Base-by-base conservation (phyloP, 148 eudicot species). In the Amaranthus cruentus region DNA sequence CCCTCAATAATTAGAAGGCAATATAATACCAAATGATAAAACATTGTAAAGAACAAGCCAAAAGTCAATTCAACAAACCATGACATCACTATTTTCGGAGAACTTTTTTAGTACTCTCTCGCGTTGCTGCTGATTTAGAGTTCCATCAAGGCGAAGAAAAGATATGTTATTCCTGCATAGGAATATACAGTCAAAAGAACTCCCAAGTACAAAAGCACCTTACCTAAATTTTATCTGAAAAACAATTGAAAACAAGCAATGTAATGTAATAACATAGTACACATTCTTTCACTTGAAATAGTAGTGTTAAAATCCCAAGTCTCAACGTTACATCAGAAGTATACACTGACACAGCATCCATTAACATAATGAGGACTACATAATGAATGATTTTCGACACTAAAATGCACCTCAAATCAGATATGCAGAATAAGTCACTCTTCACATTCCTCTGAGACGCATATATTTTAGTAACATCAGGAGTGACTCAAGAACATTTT, bases 71-170 rank as follows among this genome's bases (percentile, higher is more conserved):
- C 15, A 28, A 84, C 91, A 58, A 65, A 91, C 98, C 92, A 86
- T 78, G 75, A 90, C 78, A 70, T 79, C 74, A 75, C 73, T 85
- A 14, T 90, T 94, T 84, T 93, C 96, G 14, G 98, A 91, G 60
- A 95, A 95, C 79, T 86, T 90, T 80, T 90, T 88, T 73, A 95
- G 78, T 48, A 95, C 98, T 81, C 76, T 93, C 82, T 93, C 98
- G 38, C 96, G 98, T 71, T 93, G 94, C 67, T 90, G 98, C 76
- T 81, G 96, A 76, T 83, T 93, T 73, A 93, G 76, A 52, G 93
- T 90, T 67, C 98, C 98, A 85, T 93, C 96, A 69, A 93, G 85
- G 54, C 98, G 98, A 76, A 89, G 82, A 87, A 88, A 93, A 42
- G 89, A 67, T 76, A 93, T 89, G 54, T 86, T 87, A 74, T 72